These are phyloP conservation scores for Rhizoctonia solani DNA, from an alignment of 1,284 basidiomycete species.

Conservation along the genomic window DNA sequence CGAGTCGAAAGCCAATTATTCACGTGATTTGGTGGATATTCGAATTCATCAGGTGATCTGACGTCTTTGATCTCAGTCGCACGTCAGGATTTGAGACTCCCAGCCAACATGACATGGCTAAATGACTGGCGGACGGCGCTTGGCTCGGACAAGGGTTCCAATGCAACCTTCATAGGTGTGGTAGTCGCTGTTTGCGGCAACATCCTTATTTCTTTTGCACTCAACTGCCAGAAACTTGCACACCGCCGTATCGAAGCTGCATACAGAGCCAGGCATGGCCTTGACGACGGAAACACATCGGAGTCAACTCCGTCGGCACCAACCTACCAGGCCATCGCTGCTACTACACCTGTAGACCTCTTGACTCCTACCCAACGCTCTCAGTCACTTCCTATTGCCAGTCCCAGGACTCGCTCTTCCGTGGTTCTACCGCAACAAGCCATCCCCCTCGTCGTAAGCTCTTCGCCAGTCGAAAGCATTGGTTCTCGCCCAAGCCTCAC, in stretches of 20 bases:
- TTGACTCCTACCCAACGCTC: neutral
- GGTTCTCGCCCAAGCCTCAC: conserved; percentile 1
- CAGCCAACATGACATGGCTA: conserved; percentile 10
- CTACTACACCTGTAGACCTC: conserved; percentile 13
- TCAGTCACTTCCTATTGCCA: conserved; percentile 13
- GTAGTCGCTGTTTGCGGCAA: conserved; percentile 84
- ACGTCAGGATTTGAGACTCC: neutral
- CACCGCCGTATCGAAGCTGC: conserved; percentile 68
- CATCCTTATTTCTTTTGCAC: conserved; percentile 84
- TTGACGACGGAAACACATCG: conserved; percentile 37
- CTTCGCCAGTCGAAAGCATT: conserved; percentile 7
- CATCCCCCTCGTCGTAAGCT: conserved; percentile 19
- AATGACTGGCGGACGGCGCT: conserved; percentile 5
- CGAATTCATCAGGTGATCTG: neutral
- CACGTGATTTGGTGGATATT: too few species aligned
- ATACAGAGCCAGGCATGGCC: conserved; percentile 26
- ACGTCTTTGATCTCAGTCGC: conserved; percentile 15
- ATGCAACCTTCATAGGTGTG: conserved; percentile 74
- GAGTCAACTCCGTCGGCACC: conserved; percentile 31
- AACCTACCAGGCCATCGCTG: conserved; percentile 15
- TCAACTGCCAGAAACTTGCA: conserved; percentile 91
- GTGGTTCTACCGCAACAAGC: neutral
- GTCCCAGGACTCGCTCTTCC: neutral
- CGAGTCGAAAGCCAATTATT: too few species aligned
- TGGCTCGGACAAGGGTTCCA: conserved; percentile 42